Evolutionary conservation across 2,329 filamentous ascomycete genomes (phyloP).

Genomic region (Ophiocordyceps camponoti-saundersi): DNA sequence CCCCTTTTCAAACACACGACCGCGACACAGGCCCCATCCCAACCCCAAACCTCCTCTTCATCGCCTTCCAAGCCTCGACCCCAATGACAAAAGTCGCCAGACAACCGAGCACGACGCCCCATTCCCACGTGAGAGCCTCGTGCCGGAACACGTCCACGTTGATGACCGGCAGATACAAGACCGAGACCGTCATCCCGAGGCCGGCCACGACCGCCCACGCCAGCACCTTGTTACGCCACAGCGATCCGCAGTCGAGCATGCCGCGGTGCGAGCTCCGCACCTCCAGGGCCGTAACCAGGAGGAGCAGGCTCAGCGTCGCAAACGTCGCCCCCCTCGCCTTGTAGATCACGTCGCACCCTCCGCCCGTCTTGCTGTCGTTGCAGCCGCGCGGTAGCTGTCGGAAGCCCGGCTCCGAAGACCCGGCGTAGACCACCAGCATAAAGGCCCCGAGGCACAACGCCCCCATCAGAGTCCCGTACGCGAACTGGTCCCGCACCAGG

Average conservation of each 20-base stretch:
- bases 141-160: conserved; percentile 55
- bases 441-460: conserved; percentile 44
- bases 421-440: conserved; percentile 37
- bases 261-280: conserved; percentile 54
- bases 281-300: conserved; percentile 57
- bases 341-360: conserved; percentile 38
- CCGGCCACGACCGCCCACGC: conserved; percentile 47
- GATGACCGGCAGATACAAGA: conserved; percentile 51
- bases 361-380: conserved; percentile 33
- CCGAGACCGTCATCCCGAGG: conserved; percentile 41
- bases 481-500: conserved; percentile 48
- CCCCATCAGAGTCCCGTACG: conserved; percentile 48
- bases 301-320: conserved; percentile 49
- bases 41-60: conserved; percentile 33
- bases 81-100: conserved; percentile 43
- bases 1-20: background rate
- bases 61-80: conserved; percentile 53
- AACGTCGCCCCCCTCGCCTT: conserved; percentile 52
- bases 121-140: conserved; percentile 51
- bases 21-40: background rate
- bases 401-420: conserved; percentile 22
- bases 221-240: conserved; percentile 52
- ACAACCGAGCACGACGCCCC: conserved; percentile 47
- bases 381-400: conserved; percentile 36
- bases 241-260: conserved; percentile 50